phyloP scores from a whole-genome alignment of 371 early-diverging fungal genomes.

The Sporodiniella umbellata region DNA sequence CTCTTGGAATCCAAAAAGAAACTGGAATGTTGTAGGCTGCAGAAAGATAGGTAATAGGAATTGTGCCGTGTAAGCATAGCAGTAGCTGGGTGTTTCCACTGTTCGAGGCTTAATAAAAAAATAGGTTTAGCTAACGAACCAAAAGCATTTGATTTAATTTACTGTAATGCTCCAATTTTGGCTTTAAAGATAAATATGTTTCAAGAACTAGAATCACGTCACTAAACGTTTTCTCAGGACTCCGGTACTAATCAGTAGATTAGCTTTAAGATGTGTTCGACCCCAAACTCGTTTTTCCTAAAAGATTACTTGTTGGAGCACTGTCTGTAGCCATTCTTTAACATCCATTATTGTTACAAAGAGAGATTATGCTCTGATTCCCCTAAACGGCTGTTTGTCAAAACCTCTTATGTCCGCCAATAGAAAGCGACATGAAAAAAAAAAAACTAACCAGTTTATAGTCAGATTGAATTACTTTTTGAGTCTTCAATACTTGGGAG shows the following conservation, averaged over 20 bases:
- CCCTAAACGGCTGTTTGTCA: too few species aligned
- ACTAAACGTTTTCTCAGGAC: conserved; percentile 62
- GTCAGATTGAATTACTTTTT: too few species aligned
- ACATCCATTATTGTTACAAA: conserved; percentile 20
- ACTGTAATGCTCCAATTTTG: conserved; percentile 75
- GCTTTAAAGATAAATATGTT: conserved; percentile 61
- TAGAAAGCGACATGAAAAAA: too few species aligned
- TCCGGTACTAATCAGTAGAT: conserved; percentile 52
- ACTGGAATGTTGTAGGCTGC: conserved; percentile 92
- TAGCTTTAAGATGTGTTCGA: background rate
- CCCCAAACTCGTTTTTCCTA: background rate
- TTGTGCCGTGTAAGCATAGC: conserved; percentile 81
- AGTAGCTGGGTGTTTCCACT: conserved; percentile 69
- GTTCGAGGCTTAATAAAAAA: conserved; percentile 54
- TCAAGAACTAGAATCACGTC: conserved; percentile 69
- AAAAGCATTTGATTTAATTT: conserved; percentile 1
- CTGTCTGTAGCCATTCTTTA: conserved; percentile 27
- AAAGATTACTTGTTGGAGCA: conserved; percentile 20
- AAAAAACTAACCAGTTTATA: too few species aligned
- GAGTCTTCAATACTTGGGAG: too few species aligned
- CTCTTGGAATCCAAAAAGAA: conserved; percentile 82
- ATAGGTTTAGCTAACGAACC: too few species aligned
- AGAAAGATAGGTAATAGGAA: conserved; percentile 80
- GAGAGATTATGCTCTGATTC: too few species aligned
- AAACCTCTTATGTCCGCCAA: too few species aligned